Evolutionary conservation across 2,329 filamentous ascomycete genomes (phyloP).

Genomic region (Berkeleyomyces basicola): DNA sequence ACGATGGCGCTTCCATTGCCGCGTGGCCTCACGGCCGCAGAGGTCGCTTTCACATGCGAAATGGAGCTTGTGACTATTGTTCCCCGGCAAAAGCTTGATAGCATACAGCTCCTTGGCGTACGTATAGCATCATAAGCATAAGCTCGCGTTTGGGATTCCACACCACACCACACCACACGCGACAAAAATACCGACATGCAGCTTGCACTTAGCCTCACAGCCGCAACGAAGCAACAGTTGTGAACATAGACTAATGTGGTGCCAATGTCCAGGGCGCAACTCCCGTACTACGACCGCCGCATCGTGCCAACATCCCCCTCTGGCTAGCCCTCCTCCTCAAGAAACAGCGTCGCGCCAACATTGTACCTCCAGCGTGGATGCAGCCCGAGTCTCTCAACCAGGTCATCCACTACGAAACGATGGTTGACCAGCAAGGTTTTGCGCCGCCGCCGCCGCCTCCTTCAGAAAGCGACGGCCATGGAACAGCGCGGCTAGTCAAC

Average conservation of each 20-base stretch:
- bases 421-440: constrained; percentile 53
- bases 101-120: constrained; percentile 72
- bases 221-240: too few species aligned
- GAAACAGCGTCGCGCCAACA: constrained; percentile 84
- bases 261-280: constrained; percentile 50
- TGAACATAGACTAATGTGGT: constrained; percentile 6
- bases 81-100: constrained; percentile 76
- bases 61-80: constrained; percentile 93
- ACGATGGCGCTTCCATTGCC: constrained; percentile 34
- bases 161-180: too few species aligned
- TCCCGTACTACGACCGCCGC: constrained; percentile 60
- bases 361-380: constrained; percentile 81
- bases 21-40: constrained; percentile 55
- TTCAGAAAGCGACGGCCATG: constrained; percentile 25
- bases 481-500: constrained; percentile 28
- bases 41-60: constrained; percentile 89
- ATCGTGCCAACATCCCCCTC: constrained; percentile 63
- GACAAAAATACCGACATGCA: too few species aligned
- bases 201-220: too few species aligned
- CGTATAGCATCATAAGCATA: constrained; percentile 24
- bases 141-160: neutral
- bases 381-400: constrained; percentile 55
- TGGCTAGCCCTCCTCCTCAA: constrained; percentile 95
- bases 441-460: constrained; percentile 53
- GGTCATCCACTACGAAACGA: constrained; percentile 69